Evolutionary conservation across 768 basidiomycete genomes (phyloP).

Genomic region (Suillus tomentosus): DNA sequence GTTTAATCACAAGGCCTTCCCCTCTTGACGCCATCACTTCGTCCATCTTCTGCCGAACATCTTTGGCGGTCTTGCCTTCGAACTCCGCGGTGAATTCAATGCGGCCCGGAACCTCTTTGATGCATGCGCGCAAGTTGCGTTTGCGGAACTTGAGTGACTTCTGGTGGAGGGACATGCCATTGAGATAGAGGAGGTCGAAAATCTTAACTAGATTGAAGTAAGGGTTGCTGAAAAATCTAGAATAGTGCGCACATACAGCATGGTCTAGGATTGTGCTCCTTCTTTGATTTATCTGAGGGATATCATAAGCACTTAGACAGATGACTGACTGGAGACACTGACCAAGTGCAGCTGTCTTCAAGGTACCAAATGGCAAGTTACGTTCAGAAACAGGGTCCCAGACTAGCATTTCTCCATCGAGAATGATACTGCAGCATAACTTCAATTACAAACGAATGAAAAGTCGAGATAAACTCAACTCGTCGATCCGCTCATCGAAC

Average conservation of each 20-base stretch:
- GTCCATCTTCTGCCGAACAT: conserved; percentile 80
- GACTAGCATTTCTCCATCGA: conserved; percentile 98
- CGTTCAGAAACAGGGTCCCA: conserved; percentile 92
- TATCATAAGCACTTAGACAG: conserved; percentile 5
- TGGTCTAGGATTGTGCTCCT: conserved; percentile 76
- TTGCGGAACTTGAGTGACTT: conserved; percentile 77
- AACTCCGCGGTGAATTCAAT: conserved; percentile 77
- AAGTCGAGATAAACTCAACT: conserved; percentile 52
- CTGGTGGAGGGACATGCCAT: conserved; percentile 76
- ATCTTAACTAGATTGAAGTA: conserved; percentile 77
- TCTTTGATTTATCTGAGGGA: conserved; percentile 64
- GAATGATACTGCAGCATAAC: conserved; percentile 63
- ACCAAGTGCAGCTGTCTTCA: conserved; percentile 94
- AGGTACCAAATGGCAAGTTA: conserved; percentile 87
- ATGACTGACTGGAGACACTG: conserved; percentile 14
- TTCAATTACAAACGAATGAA: conserved; percentile 15
- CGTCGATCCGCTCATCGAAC: conserved; percentile 74
- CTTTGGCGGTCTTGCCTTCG: conserved; percentile 76
- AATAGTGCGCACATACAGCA: conserved; percentile 60
- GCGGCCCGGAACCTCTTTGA: conserved; percentile 72
- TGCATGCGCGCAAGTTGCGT: conserved; percentile 66
- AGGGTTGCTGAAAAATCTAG: conserved; percentile 29
- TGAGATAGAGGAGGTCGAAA: conserved; percentile 91
- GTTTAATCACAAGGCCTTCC: conserved; percentile 93
- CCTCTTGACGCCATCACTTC: conserved; percentile 83